Base-by-base conservation (phyloP, 768 basidiomycete genomes). In the Chalciporus sphaerocephalus region DNA sequence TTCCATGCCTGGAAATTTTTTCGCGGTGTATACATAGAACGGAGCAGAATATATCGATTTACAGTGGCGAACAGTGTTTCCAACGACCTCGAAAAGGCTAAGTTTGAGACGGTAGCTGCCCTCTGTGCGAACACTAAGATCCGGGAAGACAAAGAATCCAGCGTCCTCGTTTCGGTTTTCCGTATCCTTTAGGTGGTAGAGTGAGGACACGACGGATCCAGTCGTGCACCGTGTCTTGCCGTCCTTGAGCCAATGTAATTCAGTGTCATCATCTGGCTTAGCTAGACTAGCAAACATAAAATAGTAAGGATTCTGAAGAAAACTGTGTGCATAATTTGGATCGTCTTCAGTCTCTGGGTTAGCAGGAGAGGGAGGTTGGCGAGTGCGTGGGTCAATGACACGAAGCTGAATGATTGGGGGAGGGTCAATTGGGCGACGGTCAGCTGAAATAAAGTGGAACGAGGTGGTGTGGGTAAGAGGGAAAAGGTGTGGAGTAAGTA, bases 1-100 rank as follows among this genome's bases (percentile, higher is more conserved):
- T 74, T 92, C 89, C 89, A 94, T 94, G 20, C 93, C 92, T 0
- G 93, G 92, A 61, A 95, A 96, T 67, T 93, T 92, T 76, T 96
- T 96, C 13, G 92, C 90, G 0, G 92, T 92, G 64, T 92, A 96
- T 10, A 96, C 94, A 51, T 93, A 92, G 67, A 97, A 97, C 0
- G 88, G 81, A 1, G 83, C 79, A 0, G 91, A 92, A 66, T 85
- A 87, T 46, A 92, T 91, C 0, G 85, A 87, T 59, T 89, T 90
- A 71, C 92, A 94, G 61, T 93, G 92, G 33, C 83, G 84, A 28
- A 95, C 91, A 48, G 85, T 86, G 56, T 85, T 83, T 12, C 88
- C 87, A 33, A 92, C 87, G 42, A 96, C 90, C 68, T 97, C 94
- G 62, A 87, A 98, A 40, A 98, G 69, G 42, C 75, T 79, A 50